phyloP scores from a whole-genome alignment of 768 basidiomycete species.

The Boletellus ananas region DNA sequence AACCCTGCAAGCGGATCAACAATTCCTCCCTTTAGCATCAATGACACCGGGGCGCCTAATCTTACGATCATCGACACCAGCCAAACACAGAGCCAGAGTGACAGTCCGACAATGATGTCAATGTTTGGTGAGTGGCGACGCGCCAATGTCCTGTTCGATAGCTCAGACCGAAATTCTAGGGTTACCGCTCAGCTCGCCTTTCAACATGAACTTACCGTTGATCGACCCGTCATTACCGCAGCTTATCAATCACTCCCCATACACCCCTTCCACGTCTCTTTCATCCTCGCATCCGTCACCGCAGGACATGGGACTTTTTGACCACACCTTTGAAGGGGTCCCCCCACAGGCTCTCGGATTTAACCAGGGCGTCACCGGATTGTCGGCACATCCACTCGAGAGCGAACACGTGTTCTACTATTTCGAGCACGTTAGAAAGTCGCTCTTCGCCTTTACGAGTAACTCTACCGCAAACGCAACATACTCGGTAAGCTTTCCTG shows the following conservation, averaged over 20 bases:
- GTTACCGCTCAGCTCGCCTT: slow-evolving; percentile 30
- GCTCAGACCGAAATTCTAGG: slow-evolving; percentile 19
- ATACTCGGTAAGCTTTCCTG: slow-evolving; percentile 51
- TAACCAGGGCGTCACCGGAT: slow-evolving; percentile 15
- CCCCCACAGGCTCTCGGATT: slow-evolving; percentile 30
- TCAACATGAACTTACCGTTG: slow-evolving; percentile 24
- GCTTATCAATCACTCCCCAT: slow-evolving; percentile 29
- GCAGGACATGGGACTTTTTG: slow-evolving; percentile 31
- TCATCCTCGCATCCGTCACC: slow-evolving; percentile 35
- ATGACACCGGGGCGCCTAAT: slow-evolving; percentile 17
- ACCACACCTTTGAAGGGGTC: slow-evolving; percentile 33
- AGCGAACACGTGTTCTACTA: slow-evolving; percentile 68
- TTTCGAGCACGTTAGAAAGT: slow-evolving; percentile 64
- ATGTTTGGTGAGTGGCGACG: slow-evolving; percentile 25
- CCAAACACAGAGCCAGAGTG: slow-evolving; percentile 13
- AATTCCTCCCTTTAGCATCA: slow-evolving; percentile 17
- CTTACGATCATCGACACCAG: slow-evolving; percentile 22
- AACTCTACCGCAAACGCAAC: slow-evolving; percentile 60
- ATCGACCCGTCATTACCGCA: slow-evolving; percentile 29
- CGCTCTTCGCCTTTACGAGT: slow-evolving; percentile 64
- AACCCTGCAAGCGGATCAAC: slow-evolving; percentile 18
- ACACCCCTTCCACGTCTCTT: slow-evolving; percentile 32
- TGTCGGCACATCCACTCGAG: slow-evolving; percentile 43
- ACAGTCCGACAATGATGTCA: slow-evolving; percentile 26
- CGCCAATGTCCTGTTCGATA: not conserved